Percentiles rank a stretch among this genome's conserved stretches.
phyloP scores from a whole-genome alignment of 2,329 filamentous ascomycete species.

The Fonsecaea nubica region DNA sequence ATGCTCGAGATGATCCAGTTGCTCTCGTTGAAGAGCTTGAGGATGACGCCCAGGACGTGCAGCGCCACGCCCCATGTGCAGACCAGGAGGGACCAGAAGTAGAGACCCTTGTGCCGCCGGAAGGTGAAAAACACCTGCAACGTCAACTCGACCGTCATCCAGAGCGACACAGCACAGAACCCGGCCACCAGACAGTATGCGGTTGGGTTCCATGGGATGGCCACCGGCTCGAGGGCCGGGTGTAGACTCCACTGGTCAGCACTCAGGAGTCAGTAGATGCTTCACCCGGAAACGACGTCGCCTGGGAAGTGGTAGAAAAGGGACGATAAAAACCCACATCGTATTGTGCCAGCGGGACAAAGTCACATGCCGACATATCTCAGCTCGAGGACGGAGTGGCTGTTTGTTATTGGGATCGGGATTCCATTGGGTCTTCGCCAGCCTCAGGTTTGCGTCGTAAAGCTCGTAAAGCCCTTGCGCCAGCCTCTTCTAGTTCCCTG shows the following conservation, averaged over 20 bases:
- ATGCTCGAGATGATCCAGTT: constrained; percentile 16
- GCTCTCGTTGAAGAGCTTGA: constrained; percentile 15
- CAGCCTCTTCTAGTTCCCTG: too few species aligned
- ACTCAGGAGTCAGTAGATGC: not conserved
- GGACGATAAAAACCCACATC: not conserved
- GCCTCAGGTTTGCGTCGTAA: not conserved
- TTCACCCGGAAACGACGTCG: not conserved
- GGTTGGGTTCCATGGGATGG: constrained; percentile 10
- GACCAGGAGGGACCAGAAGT: constrained; percentile 15
- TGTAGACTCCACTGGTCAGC: constrained; percentile 11
- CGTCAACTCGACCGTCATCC: constrained; percentile 15
- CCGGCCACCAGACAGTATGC: constrained; percentile 4
- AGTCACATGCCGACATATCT: constrained; percentile 14
- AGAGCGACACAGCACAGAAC: constrained; percentile 9
- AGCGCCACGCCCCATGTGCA: constrained; percentile 13
- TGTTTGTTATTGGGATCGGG: not conserved
- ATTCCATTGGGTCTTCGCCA: constrained; percentile 5
- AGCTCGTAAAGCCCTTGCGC: too few species aligned
- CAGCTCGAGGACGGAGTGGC: constrained; percentile 4
- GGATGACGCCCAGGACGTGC: constrained; percentile 13
- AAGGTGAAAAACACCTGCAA: constrained; percentile 14
- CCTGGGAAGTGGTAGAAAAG: not conserved
- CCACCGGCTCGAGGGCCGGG: constrained; percentile 1
- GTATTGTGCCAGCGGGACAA: constrained; percentile 13
- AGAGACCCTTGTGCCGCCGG: constrained; percentile 9